Evolutionary conservation across 306 rosid species (phyloP).

Genomic region (Begonia fuchsioides): DNA sequence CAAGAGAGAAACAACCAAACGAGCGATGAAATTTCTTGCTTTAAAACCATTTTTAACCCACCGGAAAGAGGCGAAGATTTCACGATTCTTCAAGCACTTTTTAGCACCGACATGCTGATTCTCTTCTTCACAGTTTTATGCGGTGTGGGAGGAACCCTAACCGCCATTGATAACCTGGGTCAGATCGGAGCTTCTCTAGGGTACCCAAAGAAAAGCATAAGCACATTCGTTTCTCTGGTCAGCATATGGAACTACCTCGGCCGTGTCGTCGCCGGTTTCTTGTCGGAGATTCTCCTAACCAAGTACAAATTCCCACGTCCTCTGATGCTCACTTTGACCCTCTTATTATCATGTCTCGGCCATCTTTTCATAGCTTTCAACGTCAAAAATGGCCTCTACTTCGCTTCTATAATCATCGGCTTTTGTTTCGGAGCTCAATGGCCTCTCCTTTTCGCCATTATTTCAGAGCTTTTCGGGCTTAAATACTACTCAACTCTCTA

Average conservation of each 20-base stretch:
- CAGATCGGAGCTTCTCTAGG: conserved; percentile 20
- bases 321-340: conserved; percentile 7
- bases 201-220: too few relatives aligned
- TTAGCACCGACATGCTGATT: conserved; percentile 11
- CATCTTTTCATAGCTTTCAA: conserved; percentile 13
- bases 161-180: conserved; percentile 19
- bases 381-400: conserved; percentile 14
- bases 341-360: conserved; percentile 11
- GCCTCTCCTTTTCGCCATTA: too few relatives aligned
- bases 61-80: conserved; percentile 15
- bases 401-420: conserved; percentile 15
- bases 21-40: conserved; percentile 3
- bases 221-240: conserved; percentile 14
- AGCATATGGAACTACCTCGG: conserved; percentile 17
- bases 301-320: conserved; percentile 18
- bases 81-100: conserved; percentile 1
- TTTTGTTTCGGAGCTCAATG: conserved; percentile 23
- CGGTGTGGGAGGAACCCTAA: conserved; percentile 12
- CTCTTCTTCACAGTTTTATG: conserved; percentile 6
- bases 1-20: too few relatives aligned
- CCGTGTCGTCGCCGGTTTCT: neutral
- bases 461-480: too few relatives aligned
- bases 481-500: too few relatives aligned
- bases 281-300: too few relatives aligned
- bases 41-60: conserved; percentile 5